Base-by-base conservation (phyloP, 2,329 filamentous ascomycete species). In the Sporothrix protearum region DNA sequence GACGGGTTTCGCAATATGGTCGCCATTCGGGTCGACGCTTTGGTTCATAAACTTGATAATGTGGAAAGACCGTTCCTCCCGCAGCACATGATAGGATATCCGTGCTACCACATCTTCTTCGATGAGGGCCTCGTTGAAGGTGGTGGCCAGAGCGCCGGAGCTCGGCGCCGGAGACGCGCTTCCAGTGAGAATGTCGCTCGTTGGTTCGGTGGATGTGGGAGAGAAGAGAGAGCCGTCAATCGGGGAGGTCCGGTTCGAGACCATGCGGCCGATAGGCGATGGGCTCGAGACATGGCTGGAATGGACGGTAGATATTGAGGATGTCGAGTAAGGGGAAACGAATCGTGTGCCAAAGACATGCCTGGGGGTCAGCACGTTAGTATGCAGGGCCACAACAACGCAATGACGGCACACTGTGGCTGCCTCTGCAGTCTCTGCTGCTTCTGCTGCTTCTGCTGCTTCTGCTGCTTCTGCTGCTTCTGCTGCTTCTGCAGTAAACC, bases 21-120 rank as follows among this genome's bases (percentile, higher is more conserved):
- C 85, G 73, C 89, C 91, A 28, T 90, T 83, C 0, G 91, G 90
- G 78, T 96, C 93, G 33, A 89, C 89, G 16, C 89, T 89, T 71
- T 87, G 84, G 51, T 90, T 88, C 66, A 97, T 84, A 73, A 85
- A 88, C 80, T 91, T 93, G 77, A 90, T 88, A 75, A 96, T 92
- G 76, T 97, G 92, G 77, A 92, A 97, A 71, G 95, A 91, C 73
- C 94, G 86, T 82, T 98, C 94, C 76, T 97, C 88, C 8, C 94
- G 89, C 69, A 97, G 83, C 19, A 91, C 86, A 80, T 97, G 93
- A 73, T 88, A 90, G 0, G 94, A 97, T 59, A 97, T 85, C 28
- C 93, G 89, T 57, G 94, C 95, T 36, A 97, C 84, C 6, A 97
- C 90, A 8, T 87, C 86, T 73, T 89, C 85, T 80, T 88, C 90